Percentiles rank a stretch among this genome's conserved stretches.
phyloP scores from a whole-genome alignment of 169 alveolate species.

The Cryptosporidium felis region DNA sequence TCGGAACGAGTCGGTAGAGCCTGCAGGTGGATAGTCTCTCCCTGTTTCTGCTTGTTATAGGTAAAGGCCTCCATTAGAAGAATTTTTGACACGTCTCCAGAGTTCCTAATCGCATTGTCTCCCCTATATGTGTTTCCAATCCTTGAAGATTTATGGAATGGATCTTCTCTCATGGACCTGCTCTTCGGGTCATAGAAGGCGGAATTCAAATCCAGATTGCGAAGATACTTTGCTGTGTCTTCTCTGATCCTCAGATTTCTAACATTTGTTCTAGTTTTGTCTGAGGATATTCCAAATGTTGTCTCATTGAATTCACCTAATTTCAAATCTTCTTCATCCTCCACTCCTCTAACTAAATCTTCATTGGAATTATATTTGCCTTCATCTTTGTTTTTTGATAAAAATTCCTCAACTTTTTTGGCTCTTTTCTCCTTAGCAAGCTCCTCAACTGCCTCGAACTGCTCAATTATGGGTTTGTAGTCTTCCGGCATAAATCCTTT shows the following conservation, averaged over 20 bases:
- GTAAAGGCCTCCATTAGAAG: conserved; percentile 49
- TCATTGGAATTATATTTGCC: not conserved
- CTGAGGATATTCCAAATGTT: conserved; percentile 79
- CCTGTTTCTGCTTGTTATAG: conserved; percentile 28
- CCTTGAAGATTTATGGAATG: conserved; percentile 74
- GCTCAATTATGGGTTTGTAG: conserved; percentile 85
- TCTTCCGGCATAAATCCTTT: conserved; percentile 93
- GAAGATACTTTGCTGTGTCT: conserved; percentile 95
- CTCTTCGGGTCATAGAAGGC: conserved; percentile 97
- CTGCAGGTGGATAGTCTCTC: conserved; percentile 39
- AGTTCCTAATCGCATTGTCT: conserved; percentile 83
- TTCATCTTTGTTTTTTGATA: not conserved
- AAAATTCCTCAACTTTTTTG: conserved; percentile 75
- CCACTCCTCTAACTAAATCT: conserved; percentile 49
- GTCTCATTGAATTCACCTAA: conserved; percentile 73
- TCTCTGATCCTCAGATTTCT: conserved; percentile 94
- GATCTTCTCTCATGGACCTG: conserved; percentile 94
- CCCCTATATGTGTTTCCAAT: conserved; percentile 84
- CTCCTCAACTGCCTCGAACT: conserved; percentile 88
- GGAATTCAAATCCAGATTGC: conserved; percentile 91
- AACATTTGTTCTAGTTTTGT: conserved; percentile 83
- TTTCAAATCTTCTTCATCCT: conserved; percentile 76
- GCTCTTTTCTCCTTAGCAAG: conserved; percentile 83
- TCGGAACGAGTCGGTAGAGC: conserved; percentile 61
- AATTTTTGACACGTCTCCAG: conserved; percentile 79